Evolutionary conservation across 805 yeast genomes (phyloP).

Genomic region (Lipomyces oligophaga): DNA sequence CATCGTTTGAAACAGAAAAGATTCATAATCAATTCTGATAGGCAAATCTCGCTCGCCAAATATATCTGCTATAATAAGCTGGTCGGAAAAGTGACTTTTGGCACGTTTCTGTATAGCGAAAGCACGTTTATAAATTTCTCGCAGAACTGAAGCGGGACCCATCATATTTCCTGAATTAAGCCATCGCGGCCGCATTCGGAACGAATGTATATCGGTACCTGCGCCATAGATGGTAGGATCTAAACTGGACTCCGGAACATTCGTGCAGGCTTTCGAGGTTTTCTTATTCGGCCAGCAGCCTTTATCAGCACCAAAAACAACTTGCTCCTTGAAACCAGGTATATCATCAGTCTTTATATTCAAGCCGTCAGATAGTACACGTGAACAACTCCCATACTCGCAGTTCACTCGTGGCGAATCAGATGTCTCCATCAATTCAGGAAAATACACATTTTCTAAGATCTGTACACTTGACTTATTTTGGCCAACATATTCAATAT

Average conservation of each 20-base stretch:
- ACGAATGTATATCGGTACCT: constrained; percentile 4
- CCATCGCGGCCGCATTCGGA: constrained; percentile 18
- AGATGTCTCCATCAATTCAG: background rate
- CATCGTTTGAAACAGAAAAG: constrained; percentile 15
- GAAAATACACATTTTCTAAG: background rate
- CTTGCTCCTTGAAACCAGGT: background rate
- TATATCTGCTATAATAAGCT: constrained; percentile 11
- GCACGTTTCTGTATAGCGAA: background rate
- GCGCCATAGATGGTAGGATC: constrained; percentile 13
- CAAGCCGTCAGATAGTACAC: no score
- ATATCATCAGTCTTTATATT: background rate
- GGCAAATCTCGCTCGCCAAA: constrained; percentile 13
- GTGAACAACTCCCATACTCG: no score
- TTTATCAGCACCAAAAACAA: constrained; percentile 20
- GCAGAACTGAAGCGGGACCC: constrained; percentile 12
- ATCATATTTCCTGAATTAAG: constrained; percentile 19
- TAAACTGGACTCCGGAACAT: constrained; percentile 12
- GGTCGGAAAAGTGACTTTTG: constrained; percentile 11
- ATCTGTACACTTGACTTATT: no score
- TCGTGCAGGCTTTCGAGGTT: constrained; percentile 7
- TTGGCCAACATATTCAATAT: no score
- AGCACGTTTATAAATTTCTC: constrained; percentile 8
- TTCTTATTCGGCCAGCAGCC: constrained; percentile 18
- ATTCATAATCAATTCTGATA: constrained; percentile 14
- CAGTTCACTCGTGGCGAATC: no score